Evolutionary conservation across 805 yeast genomes (phyloP), one percentile per base, ranked within the genome.

Genomic region (Sporopachydermia quercuum): DNA sequence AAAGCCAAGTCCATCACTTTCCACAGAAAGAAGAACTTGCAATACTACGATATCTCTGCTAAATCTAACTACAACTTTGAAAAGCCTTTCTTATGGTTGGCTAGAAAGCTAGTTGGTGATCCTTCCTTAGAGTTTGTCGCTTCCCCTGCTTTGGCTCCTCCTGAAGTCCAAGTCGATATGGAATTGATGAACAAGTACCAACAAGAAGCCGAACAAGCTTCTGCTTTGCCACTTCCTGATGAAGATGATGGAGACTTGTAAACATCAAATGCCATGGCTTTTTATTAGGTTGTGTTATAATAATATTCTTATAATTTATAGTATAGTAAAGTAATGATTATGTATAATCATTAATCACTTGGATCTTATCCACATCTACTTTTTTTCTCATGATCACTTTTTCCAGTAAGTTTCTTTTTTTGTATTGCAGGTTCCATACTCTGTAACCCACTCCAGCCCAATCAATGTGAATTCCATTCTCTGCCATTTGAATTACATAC

Each of bases 1-100:
- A 91, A 91, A 77, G 99, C 99, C 55, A 91, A 91, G 77, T 84
- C 96, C 61, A 91, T 91, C 73, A 91, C 99, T 53, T 91, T 91
- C 96, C 99, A 91, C 85, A 83, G 99, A 78, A 91, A 91, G 93
- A 91, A 91, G 79, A 91, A 91, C 74, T 76, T 91, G 66, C 99
- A 91, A 71, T 91, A 91, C 74, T 91, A 91, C 73, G 99, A 91
- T 68, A 91, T 91, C 63, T 89, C 97, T 45, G 99, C 99, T 65
- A 91, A 91, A 73, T 91, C 98, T 50, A 91, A 91, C 76, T 91
- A 91, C 75, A 93, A 91, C 76, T 91, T 91, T 58, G 99, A 91
- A 74, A 91, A 93, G 74, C 99, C 99, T 50, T 91, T 91, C 82
- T 78, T 91, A 67, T 91, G 99, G 99, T 83, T 91, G 59, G 98